Percentiles rank a stretch among this genome's conserved stretches.
Evolutionary conservation across 108 stramenopile species (phyloP).

Genomic region (Fragilaria radians): DNA sequence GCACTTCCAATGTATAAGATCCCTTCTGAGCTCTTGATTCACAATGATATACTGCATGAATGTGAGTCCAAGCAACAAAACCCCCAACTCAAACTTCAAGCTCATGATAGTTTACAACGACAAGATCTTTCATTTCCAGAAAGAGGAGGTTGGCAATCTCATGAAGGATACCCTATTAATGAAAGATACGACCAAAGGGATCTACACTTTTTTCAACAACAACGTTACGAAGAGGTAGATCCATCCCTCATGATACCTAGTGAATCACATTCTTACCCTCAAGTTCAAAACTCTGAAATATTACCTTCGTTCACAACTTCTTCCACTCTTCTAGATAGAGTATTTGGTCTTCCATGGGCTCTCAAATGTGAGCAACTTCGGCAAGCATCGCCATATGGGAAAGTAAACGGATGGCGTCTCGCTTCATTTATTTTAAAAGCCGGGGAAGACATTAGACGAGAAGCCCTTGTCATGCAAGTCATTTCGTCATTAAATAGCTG

Average conservation of each 20-base stretch:
- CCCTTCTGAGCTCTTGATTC: constrained; percentile 31
- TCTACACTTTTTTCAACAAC: constrained; percentile 51
- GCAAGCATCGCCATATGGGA: constrained; percentile 63
- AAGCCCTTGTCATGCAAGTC: constrained; percentile 85
- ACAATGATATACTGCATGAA: not conserved
- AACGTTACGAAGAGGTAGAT: constrained; percentile 59
- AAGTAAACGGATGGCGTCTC: constrained; percentile 73
- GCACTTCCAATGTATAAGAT: constrained; percentile 31
- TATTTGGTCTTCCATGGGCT: constrained; percentile 72
- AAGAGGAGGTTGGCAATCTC: constrained; percentile 5
- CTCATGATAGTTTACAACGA: not conserved
- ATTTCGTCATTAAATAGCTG: constrained; percentile 67
- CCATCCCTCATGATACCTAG: too few relatives aligned
- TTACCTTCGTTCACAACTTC: constrained; percentile 17
- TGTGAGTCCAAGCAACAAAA: not conserved
- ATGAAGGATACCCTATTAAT: constrained; percentile 4
- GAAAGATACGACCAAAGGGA: constrained; percentile 17
- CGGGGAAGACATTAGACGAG: constrained; percentile 86
- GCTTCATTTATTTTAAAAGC: constrained; percentile 85
- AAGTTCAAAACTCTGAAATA: not conserved
- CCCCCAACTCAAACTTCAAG: not conserved
- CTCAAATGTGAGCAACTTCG: constrained; percentile 65
- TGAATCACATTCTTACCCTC: not conserved
- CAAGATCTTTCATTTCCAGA: not conserved
- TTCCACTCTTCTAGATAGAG: constrained; percentile 50